Percentiles rank a stretch among this genome's conserved stretches.
phyloP scores from a whole-genome alignment of 352 stramenopile genomes.

The Pythium plurisporium region DNA sequence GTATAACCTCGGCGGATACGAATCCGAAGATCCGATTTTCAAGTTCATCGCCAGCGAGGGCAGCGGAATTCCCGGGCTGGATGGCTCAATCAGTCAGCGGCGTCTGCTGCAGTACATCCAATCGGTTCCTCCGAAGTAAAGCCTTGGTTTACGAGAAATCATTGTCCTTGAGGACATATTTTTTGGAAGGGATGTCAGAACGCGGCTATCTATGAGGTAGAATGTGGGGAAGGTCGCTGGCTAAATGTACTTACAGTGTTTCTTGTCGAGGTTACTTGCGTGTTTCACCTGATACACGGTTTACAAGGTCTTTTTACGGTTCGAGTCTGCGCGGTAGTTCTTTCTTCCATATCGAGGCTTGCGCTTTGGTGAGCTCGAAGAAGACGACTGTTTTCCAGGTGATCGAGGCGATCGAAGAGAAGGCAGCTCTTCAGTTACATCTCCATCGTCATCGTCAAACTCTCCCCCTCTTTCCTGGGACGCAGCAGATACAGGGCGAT shows the following conservation, averaged over 20 bases:
- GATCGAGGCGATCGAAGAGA: constrained; percentile 21
- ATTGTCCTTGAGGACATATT: too few species aligned
- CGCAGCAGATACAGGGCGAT: constrained; percentile 1
- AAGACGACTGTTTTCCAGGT: not conserved
- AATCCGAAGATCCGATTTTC: constrained; percentile 81
- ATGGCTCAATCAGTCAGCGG: constrained; percentile 77
- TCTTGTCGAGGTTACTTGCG: constrained; percentile 5
- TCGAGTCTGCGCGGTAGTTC: constrained; percentile 68
- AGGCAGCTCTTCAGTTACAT: not conserved
- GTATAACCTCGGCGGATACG: constrained; percentile 84
- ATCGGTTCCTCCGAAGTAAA: constrained; percentile 53
- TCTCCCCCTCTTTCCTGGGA: constrained; percentile 1
- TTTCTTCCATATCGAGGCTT: constrained; percentile 68
- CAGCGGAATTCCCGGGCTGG: constrained; percentile 70
- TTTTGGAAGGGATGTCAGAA: not conserved
- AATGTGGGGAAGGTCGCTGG: not conserved
- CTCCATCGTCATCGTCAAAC: constrained; percentile 1
- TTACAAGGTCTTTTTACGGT: constrained; percentile 49
- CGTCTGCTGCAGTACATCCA: constrained; percentile 78
- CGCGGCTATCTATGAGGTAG: constrained; percentile 7
- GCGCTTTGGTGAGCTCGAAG: constrained; percentile 35
- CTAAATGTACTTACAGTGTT: constrained; percentile 21
- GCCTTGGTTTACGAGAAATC: too few species aligned
- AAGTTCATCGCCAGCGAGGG: constrained; percentile 88
- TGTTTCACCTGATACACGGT: too few species aligned